Evolutionary conservation across 352 stramenopile genomes (phyloP).

Genomic region (Saprolegnia parasitica): DNA sequence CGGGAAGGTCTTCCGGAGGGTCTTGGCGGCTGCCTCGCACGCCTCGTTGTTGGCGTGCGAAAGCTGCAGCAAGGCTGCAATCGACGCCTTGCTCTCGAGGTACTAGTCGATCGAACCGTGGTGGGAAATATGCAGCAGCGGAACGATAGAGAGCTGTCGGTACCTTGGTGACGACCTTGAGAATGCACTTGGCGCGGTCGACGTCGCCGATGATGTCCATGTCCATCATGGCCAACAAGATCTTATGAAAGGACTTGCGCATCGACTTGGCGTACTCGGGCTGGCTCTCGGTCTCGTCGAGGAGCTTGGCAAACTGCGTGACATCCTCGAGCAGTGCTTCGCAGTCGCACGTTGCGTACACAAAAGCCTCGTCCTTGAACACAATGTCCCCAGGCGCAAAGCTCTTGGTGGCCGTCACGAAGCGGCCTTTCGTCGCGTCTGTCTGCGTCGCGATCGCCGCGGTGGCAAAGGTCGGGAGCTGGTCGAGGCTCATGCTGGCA

Average conservation of each 20-base stretch:
- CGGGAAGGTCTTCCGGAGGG: slow-evolving; percentile 42
- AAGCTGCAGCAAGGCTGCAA: slow-evolving; percentile 46
- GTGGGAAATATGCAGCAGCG: no score
- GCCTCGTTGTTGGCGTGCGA: slow-evolving; percentile 45
- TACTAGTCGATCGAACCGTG: slow-evolving; percentile 14
- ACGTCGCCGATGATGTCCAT: slow-evolving; percentile 64
- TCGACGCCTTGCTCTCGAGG: slow-evolving; percentile 14
- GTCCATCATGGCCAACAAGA: slow-evolving; percentile 51
- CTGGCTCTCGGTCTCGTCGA: slow-evolving; percentile 42
- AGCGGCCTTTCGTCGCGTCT: slow-evolving; percentile 8
- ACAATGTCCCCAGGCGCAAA: slow-evolving; percentile 63
- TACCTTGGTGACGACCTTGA: slow-evolving; percentile 63
- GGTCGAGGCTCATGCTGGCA: neutral
- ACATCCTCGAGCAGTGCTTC: slow-evolving; percentile 46
- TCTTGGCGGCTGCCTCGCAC: slow-evolving; percentile 37
- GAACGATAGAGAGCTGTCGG: no score
- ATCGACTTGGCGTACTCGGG: slow-evolving; percentile 41
- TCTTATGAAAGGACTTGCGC: slow-evolving; percentile 38
- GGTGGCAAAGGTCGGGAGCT: neutral
- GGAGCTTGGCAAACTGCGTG: slow-evolving; percentile 28
- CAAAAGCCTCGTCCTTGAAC: slow-evolving; percentile 71
- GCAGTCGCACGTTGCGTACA: slow-evolving; percentile 60
- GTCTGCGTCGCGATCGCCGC: neutral
- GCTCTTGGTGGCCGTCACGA: neutral
- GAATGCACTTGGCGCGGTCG: slow-evolving; percentile 51